Evolutionary conservation across 2,329 filamentous ascomycete genomes (phyloP).

Genomic region (Fusarium sacchari): DNA sequence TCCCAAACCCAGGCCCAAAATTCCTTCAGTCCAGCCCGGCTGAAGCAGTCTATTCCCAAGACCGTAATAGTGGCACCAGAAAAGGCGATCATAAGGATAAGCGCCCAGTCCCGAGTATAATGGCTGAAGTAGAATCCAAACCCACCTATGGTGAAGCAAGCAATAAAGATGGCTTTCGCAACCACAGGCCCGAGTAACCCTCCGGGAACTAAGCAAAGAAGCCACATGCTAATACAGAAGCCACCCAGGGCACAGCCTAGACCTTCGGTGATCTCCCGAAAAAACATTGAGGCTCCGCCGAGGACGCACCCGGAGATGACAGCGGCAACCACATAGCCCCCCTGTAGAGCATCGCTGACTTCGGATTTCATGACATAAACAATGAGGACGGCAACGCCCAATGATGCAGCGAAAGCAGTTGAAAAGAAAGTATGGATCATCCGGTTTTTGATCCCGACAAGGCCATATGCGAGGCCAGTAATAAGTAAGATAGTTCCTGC

Average conservation of each 20-base stretch:
- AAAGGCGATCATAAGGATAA: constrained; percentile 83
- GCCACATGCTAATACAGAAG: constrained; percentile 90
- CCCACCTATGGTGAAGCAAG: constrained; percentile 71
- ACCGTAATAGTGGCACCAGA: constrained; percentile 81
- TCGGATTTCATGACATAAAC: constrained; percentile 88
- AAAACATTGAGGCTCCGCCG: constrained; percentile 78
- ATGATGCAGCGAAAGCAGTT: constrained; percentile 74
- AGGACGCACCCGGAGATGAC: constrained; percentile 78
- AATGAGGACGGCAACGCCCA: constrained; percentile 84
- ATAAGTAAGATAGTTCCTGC: constrained; percentile 80
- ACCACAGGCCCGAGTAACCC: constrained; percentile 73
- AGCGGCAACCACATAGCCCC: constrained; percentile 84
- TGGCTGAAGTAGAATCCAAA: constrained; percentile 83
- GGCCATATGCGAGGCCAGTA: constrained; percentile 74
- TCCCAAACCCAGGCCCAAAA: constrained; percentile 95
- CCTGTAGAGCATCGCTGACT: constrained; percentile 79
- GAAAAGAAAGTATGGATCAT: constrained; percentile 85
- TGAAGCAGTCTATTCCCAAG: constrained; percentile 91
- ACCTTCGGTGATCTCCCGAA: constrained; percentile 82
- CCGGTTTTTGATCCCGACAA: constrained; percentile 85
- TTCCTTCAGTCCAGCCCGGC: constrained; percentile 88
- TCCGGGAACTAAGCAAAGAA: constrained; percentile 79
- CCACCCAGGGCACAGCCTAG: constrained; percentile 89
- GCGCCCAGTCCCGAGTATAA: constrained; percentile 79
- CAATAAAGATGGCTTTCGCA: constrained; percentile 79